Evolutionary conservation across 2,329 filamentous ascomycete genomes (phyloP).

Genomic region (Fusarium azukiicola): DNA sequence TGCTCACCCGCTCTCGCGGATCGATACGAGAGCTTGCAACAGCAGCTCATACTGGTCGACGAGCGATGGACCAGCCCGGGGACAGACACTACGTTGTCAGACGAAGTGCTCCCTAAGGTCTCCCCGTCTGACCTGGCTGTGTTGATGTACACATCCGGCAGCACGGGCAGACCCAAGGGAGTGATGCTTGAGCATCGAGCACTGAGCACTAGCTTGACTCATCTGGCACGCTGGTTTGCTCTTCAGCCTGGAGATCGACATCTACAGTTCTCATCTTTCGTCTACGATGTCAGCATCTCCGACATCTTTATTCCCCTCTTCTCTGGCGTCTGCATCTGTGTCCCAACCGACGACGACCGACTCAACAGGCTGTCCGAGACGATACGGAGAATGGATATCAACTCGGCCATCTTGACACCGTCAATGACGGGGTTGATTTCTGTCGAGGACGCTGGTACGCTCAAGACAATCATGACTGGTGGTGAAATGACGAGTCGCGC

Average conservation of each 20-base stretch:
- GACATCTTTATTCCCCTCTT: neutral
- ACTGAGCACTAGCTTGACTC: neutral
- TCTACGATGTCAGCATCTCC: conserved; percentile 5
- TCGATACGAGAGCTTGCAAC: neutral
- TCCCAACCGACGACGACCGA: neutral
- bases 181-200: conserved; percentile 3
- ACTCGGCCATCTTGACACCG: neutral
- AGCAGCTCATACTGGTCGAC: neutral
- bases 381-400: neutral
- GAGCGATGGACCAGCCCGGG: neutral
- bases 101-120: neutral
- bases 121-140: neutral
- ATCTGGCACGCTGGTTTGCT: neutral
- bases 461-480: conserved; percentile 1
- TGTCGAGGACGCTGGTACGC: neutral
- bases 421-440: neutral
- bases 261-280: neutral
- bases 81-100: neutral
- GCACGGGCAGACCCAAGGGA: neutral
- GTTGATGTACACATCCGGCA: neutral
- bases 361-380: neutral
- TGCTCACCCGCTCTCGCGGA: neutral
- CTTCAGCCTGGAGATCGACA: neutral
- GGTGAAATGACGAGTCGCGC: conserved; percentile 1
- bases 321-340: neutral